Evolutionary conservation across 495 filamentous ascomycete genomes (phyloP), one percentile per base, ranked within the genome.

Genomic region (Recurvomyces mirabilis): DNA sequence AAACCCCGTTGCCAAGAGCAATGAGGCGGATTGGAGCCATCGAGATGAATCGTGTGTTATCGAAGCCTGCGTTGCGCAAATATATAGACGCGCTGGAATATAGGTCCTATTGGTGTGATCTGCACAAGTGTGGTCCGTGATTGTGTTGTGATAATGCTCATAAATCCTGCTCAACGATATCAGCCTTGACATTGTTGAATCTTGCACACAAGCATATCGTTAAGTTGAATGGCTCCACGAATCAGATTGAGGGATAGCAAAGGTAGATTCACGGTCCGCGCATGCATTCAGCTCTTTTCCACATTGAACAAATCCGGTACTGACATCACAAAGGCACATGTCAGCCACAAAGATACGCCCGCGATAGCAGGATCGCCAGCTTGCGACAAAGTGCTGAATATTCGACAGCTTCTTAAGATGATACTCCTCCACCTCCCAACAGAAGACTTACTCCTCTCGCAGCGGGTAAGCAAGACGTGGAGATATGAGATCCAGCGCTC

Each of bases 1-100:
- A 51, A 1, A 51, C 38, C 5, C 47, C 47, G 21, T 47, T 47
- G 36, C 45, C 45, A 7, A 47, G 37, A 11, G 45, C 15, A 5
- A 5, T 11, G 4, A 25, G 24, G 9, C 15, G 23, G 12, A 13
- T 3, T 10, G 15, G 36, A 5, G 4, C 18, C 14, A 10, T 23
- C 10, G 7, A 38, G 18, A 5, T 29, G 26, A 29, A 7, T 7
- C 7, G 26, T 29, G 26, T n/a, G n/a, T 29, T 7, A 29, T 29
- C 7, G 26, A 29, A 29, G 26, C n/a, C n/a, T n/a, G n/a, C n/a
- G n/a, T n/a, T n/a, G n/a, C n/a, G n/a, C n/a, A n/a, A n/a, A 29
- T n/a, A n/a, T 7, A 29, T n/a, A 29, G 26, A 7, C 26, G 26
- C 26, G n/a, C 26, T 29, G 26, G n/a, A n/a, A n/a, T n/a, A n/a